Evolutionary conservation across 495 filamentous ascomycete genomes (phyloP).

Genomic region (Evansstolkia leycettana): DNA sequence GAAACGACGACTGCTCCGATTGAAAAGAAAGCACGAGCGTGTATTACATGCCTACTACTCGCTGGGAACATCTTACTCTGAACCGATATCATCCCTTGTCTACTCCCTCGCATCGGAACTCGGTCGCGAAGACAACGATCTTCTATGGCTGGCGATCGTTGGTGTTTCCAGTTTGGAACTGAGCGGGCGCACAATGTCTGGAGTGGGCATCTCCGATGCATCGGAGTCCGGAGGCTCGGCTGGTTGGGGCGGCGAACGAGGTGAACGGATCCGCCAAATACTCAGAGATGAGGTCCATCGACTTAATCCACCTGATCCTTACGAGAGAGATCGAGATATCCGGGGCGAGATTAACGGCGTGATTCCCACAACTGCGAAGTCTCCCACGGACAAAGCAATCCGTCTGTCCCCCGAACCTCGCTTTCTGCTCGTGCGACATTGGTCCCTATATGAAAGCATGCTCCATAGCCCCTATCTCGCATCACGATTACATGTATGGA

Average conservation of each 20-base stretch:
- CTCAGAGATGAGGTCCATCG: slow-evolving; percentile 89
- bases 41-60: slow-evolving; percentile 70
- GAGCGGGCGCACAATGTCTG: slow-evolving; percentile 73
- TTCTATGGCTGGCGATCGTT: slow-evolving; percentile 89
- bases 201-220: slow-evolving; percentile 58
- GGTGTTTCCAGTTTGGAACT: slow-evolving; percentile 86
- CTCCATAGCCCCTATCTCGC: slow-evolving; percentile 94
- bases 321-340: slow-evolving; percentile 40
- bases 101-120: slow-evolving; percentile 93
- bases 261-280: slow-evolving; percentile 71
- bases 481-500: slow-evolving; percentile 87
- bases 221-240: slow-evolving; percentile 44
- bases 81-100: slow-evolving; percentile 84
- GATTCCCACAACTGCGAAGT: slow-evolving; percentile 78
- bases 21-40: slow-evolving; percentile 64
- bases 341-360: slow-evolving; percentile 53
- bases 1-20: slow-evolving; percentile 55
- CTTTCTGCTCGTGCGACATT: slow-evolving; percentile 88
- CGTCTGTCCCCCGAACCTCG: slow-evolving; percentile 87
- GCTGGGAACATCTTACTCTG: slow-evolving; percentile 79
- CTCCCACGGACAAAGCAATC: slow-evolving; percentile 84
- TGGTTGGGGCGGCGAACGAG: slow-evolving; percentile 74
- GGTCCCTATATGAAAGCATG: slow-evolving; percentile 98
- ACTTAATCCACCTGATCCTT: slow-evolving; percentile 70
- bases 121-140: slow-evolving; percentile 90